These are phyloP conservation scores for Debaryomyces hansenii DNA, from an alignment of 805 yeast genomes.

Conservation along the genomic window DNA sequence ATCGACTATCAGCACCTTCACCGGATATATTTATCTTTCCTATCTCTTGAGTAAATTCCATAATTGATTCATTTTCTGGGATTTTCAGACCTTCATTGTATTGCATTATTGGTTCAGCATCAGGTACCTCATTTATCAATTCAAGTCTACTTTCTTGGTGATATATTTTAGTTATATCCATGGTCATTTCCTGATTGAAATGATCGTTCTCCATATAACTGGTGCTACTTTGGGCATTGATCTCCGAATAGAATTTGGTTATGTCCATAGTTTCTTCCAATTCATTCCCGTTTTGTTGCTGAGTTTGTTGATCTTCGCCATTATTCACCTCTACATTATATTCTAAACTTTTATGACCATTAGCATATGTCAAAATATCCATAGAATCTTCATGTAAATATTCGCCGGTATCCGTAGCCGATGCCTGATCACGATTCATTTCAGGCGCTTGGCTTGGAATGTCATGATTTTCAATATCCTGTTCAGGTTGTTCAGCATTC, in stretches of 20 bases:
- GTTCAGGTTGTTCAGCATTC: not conserved
- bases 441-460: not conserved
- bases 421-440: not conserved
- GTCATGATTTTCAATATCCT: conserved; percentile 1
- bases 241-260: not conserved
- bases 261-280: conserved; percentile 18
- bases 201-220: not conserved
- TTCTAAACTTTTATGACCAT: not conserved
- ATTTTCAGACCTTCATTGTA: not conserved
- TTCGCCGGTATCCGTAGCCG: not conserved
- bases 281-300: not conserved
- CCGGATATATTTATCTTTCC: not conserved
- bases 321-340: not conserved
- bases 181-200: conserved; percentile 1
- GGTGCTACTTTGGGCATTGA: not conserved
- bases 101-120: not conserved
- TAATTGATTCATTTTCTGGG: not conserved
- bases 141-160: not conserved
- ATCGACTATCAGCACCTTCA: not conserved
- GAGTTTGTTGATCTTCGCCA: not conserved
- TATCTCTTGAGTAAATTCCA: conserved; percentile 1
- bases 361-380: not conserved
- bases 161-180: conserved; percentile 3
- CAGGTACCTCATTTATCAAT: not conserved
- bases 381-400: not conserved